Percentiles rank a stretch among this genome's conserved stretches.
Conservation (phyloP, 129 eudicot species). For the Flaveria sonorensis region DNA sequence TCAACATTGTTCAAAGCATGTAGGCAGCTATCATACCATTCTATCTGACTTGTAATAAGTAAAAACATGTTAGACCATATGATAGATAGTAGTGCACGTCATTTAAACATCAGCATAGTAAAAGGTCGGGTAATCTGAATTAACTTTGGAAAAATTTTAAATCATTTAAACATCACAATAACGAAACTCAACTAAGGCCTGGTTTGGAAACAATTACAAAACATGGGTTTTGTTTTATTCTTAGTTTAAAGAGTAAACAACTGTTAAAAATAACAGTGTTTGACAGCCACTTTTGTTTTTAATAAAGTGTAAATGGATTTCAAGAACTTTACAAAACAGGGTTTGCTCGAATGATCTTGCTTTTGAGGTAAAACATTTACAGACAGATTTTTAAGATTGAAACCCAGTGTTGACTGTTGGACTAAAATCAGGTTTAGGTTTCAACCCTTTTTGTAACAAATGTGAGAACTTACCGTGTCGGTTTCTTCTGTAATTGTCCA, state of each 20-base stretch:
- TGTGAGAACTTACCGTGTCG: conserved; percentile 66
- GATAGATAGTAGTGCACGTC: not conserved
- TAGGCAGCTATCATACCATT: conserved; percentile 74
- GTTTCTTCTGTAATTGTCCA: conserved; percentile 89
- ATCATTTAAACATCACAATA: conserved; percentile 9
- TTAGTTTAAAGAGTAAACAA: conserved; percentile 12
- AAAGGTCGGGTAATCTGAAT: not conserved
- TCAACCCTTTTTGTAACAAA: not conserved
- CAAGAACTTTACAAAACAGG: not conserved
- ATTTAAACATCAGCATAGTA: conserved; percentile 4
- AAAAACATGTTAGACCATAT: conserved; percentile 31
- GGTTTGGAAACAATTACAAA: conserved; percentile 12
- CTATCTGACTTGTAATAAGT: conserved; percentile 57
- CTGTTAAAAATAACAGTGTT: not conserved
- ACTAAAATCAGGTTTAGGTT: not conserved
- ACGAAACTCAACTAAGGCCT: conserved; percentile 17
- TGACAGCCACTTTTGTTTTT: not conserved
- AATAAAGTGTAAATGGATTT: not conserved
- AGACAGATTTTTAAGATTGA: conserved; percentile 19
- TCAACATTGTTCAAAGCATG: conserved; percentile 71
- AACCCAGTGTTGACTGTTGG: not conserved
- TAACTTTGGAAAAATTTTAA: not conserved
- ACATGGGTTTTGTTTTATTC: not conserved
- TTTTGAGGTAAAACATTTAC: conserved; percentile 13
- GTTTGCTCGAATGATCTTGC: conserved; percentile 10